Evolutionary conservation across 306 rosid genomes (phyloP).

Genomic region (Medicago lupulina): DNA sequence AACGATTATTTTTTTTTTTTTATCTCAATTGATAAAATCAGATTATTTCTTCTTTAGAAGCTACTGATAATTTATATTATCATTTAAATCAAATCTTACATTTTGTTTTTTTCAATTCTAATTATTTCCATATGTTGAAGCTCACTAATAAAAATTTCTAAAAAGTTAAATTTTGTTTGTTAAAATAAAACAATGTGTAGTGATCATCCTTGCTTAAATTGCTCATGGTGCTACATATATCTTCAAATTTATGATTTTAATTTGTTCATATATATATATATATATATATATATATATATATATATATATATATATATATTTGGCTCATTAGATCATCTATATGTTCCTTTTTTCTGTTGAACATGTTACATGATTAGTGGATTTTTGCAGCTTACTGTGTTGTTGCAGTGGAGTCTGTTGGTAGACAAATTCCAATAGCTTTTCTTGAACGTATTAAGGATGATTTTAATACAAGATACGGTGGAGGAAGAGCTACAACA

Average conservation of each 20-base stretch:
- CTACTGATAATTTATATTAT: too few relatives aligned
- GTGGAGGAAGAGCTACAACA: slow-evolving; percentile 91
- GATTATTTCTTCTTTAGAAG: too few relatives aligned
- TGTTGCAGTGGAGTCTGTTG: slow-evolving; percentile 87
- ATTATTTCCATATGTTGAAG: too few relatives aligned
- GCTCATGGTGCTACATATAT: background rate
- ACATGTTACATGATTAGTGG: background rate
- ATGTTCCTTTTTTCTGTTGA: background rate
- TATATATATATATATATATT: background rate
- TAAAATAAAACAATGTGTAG: too few relatives aligned
- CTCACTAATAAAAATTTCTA: too few relatives aligned
- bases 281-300: too few relatives aligned
- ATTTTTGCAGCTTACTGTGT: slow-evolving; percentile 78
- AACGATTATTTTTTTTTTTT: too few relatives aligned
- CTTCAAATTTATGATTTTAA: background rate
- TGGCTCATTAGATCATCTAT: background rate
- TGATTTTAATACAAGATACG: slow-evolving; percentile 87
- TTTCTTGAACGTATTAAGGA: slow-evolving; percentile 83
- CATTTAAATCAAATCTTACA: too few relatives aligned
- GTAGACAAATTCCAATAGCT: slow-evolving; percentile 91
- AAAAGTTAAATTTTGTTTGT: too few relatives aligned
- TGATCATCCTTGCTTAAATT: too few relatives aligned
- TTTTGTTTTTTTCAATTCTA: too few relatives aligned
- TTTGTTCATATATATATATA: background rate
- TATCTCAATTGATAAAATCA: too few relatives aligned